A percentile compares a stretch with the other conserved stretches of the same genome.
These are phyloP conservation scores for Neurospora pannonica DNA, from an alignment of 495 filamentous ascomycete genomes.

Conservation along the genomic window DNA sequence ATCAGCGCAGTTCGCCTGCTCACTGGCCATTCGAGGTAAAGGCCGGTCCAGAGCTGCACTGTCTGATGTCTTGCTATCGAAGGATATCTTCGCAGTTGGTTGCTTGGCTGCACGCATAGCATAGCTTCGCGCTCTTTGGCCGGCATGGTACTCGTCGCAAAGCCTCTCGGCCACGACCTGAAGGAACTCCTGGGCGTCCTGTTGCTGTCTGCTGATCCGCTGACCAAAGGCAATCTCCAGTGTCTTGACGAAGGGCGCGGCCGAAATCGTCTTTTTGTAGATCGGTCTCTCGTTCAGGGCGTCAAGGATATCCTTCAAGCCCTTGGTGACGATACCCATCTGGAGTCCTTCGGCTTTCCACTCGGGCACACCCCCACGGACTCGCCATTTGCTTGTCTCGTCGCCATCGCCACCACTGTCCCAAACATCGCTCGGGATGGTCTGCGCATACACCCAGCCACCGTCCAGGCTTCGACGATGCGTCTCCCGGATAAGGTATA, in stretches of 20 bases:
- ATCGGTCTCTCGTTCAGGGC: conserved; percentile 89
- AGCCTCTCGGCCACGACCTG: conserved; percentile 88
- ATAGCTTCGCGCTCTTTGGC: conserved; percentile 53
- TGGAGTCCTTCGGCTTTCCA: conserved; percentile 68
- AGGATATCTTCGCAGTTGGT: not conserved
- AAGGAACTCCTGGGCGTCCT: conserved; percentile 97
- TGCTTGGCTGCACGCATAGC: conserved; percentile 8
- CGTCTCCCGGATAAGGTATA: conserved; percentile 82
- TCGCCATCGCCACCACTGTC: conserved; percentile 9
- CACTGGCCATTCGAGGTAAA: not conserved
- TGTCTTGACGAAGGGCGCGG: conserved; percentile 63
- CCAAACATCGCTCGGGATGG: conserved; percentile 32
- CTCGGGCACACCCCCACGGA: conserved; percentile 40
- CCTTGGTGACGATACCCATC: conserved; percentile 70
- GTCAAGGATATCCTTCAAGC: conserved; percentile 87
- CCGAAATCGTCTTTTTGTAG: conserved; percentile 88
- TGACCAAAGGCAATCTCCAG: conserved; percentile 82
- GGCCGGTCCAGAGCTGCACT: not conserved
- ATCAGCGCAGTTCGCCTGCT: not conserved
- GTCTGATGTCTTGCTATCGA: not conserved
- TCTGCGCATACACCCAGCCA: conserved; percentile 54
- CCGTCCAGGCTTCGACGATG: conserved; percentile 74
- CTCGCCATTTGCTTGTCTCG: conserved; percentile 6
- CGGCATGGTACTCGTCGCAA: conserved; percentile 87
- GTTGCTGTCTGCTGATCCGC: conserved; percentile 84